These are phyloP conservation scores for Lasiodiplodia sp. DNA, from an alignment of 2,329 filamentous ascomycete genomes.

Conservation along the genomic window DNA sequence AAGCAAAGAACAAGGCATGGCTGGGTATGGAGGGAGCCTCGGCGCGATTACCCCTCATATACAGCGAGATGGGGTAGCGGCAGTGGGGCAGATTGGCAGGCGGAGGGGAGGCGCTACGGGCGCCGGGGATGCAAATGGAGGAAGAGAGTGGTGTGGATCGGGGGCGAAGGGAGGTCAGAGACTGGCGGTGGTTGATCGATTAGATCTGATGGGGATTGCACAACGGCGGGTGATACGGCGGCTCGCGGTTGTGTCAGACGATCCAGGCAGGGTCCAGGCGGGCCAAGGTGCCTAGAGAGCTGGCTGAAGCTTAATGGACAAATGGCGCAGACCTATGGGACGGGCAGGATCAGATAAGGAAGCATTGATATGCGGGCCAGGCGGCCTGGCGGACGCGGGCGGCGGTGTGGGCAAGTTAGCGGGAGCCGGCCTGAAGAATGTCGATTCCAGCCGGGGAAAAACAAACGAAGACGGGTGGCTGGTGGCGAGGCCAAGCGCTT, in stretches of 20 bases:
- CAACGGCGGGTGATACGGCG: neutral
- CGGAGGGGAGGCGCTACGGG: neutral
- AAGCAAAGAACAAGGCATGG: constrained; percentile 16
- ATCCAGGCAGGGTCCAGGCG: constrained; percentile 9
- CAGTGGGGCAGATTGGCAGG: neutral
- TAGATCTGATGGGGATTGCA: constrained; percentile 19
- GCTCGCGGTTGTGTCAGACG: constrained; percentile 6
- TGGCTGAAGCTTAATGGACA: constrained; percentile 17
- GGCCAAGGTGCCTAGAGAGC: constrained; percentile 11
- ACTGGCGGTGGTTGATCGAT: constrained; percentile 23
- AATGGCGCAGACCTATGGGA: constrained; percentile 17
- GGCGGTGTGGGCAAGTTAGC: constrained; percentile 2
- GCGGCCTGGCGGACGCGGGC: neutral
- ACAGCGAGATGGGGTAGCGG: neutral
- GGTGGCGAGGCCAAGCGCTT: constrained; percentile 16
- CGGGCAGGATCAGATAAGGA: constrained; percentile 13
- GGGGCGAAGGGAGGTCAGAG: neutral
- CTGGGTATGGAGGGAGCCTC: neutral
- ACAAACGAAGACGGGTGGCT: constrained; percentile 15
- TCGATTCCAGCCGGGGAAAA: constrained; percentile 17
- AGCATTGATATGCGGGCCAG: constrained; percentile 4
- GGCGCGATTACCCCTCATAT: constrained; percentile 29
- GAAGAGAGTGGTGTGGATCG: constrained; percentile 11
- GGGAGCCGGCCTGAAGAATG: constrained; percentile 8
- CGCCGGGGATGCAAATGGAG: neutral